These are phyloP conservation scores for Penicillium diatomitis DNA, from an alignment of 495 filamentous ascomycete genomes.

Conservation along the genomic window DNA sequence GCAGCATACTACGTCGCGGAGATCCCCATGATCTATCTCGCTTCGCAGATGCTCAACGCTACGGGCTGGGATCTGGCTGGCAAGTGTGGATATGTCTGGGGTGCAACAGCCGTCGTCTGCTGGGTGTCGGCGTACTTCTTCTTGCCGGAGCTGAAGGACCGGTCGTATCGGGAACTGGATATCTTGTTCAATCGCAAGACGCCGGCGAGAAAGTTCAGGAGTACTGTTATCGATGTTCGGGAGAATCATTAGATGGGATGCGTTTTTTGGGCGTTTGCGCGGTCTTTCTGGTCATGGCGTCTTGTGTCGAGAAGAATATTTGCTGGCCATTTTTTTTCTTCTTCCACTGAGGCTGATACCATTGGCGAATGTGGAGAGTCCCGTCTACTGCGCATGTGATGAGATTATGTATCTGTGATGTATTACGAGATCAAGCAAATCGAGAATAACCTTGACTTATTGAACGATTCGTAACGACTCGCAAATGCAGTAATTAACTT, in stretches of 20 bases:
- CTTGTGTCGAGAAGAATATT: no score
- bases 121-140: constrained; percentile 17
- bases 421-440: no score
- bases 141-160: constrained; percentile 32
- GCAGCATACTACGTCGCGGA: constrained; percentile 34
- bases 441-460: no score
- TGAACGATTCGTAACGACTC: no score
- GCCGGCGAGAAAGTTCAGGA: constrained; percentile 26
- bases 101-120: constrained; percentile 14
- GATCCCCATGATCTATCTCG: constrained; percentile 44
- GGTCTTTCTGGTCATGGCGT: no score
- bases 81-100: constrained; percentile 34
- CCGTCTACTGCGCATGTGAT: no score
- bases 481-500: no score
- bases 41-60: constrained; percentile 39
- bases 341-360: no score
- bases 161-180: constrained; percentile 34
- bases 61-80: constrained; percentile 20
- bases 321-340: no score
- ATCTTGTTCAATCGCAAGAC: constrained; percentile 30
- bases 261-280: no score
- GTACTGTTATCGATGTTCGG: constrained; percentile 39
- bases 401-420: no score
- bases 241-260: constrained; percentile 35
- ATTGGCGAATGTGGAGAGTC: no score